Conservation (phyloP, 148 eudicot species). For the Vaccinium corymbosum region DNA sequence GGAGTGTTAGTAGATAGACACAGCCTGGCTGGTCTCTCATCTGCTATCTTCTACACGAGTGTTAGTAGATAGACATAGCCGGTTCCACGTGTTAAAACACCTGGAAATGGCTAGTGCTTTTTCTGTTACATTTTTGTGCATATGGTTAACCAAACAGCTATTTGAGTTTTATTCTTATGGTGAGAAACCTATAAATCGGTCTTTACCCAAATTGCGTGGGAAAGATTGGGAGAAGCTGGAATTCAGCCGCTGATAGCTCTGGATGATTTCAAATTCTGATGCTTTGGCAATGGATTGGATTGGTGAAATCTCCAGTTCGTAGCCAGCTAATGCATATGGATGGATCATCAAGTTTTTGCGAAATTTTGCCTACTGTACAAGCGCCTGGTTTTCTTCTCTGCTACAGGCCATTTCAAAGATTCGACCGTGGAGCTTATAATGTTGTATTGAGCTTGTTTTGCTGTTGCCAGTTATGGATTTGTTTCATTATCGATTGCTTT, state of each 20-base stretch:
- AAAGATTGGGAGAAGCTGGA: not conserved
- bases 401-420: not conserved
- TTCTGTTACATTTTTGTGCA: not conserved
- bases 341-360: not conserved
- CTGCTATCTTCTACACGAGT: not conserved
- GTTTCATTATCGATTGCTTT: not conserved
- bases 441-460: not conserved
- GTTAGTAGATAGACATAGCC: too few relatives aligned
- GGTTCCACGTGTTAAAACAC: not conserved
- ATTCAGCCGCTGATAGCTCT: not conserved
- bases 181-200: not conserved
- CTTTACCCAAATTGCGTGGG: not conserved
- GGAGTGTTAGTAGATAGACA: not conserved
- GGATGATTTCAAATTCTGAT: slow-evolving; percentile 2
- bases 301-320: not conserved
- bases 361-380: not conserved
- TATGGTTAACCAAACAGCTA: not conserved
- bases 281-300: not conserved
- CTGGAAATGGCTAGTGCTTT: not conserved
- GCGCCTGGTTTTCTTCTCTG: not conserved
- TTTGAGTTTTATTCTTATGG: slow-evolving; percentile 7
- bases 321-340: not conserved
- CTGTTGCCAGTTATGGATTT: not conserved
- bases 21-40: not conserved
- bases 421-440: not conserved